Percentiles rank a stretch among this genome's conserved stretches.
Conservation (phyloP, 2,329 filamentous ascomycete genomes). For the Sporothrix euskadiensis region DNA sequence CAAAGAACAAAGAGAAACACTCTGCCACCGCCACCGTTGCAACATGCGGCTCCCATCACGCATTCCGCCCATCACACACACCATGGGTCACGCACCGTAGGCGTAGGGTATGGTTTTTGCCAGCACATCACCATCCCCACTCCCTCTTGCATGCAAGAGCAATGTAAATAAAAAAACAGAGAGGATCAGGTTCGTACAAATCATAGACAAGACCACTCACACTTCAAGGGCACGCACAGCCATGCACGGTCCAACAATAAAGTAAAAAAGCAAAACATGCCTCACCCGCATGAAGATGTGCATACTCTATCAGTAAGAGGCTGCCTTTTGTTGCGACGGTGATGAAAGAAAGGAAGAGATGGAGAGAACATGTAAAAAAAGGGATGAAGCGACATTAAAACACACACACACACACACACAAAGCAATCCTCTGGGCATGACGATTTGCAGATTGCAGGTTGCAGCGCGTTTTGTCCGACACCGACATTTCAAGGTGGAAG, state of each 20-base stretch:
- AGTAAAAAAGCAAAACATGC: neutral
- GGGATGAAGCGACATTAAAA: neutral
- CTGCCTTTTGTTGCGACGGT: neutral
- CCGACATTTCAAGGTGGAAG: neutral
- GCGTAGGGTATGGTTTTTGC: neutral
- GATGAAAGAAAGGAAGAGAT: neutral
- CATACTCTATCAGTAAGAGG: neutral
- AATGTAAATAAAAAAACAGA: neutral
- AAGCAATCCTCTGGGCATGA: neutral
- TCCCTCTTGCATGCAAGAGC: neutral
- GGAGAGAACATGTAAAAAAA: neutral
- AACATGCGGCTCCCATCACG: slow-evolving; percentile 16
- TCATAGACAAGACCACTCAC: slow-evolving; percentile 9
- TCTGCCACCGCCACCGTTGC: slow-evolving; percentile 1
- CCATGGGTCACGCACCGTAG: too few relatives aligned
- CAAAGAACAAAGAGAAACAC: neutral
- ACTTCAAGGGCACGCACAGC: neutral
- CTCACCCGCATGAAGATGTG: slow-evolving; percentile 1
- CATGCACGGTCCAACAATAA: neutral
- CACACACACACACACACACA: neutral
- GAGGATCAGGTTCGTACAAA: neutral
- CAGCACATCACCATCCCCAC: slow-evolving; percentile 15
- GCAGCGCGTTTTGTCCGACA: neutral
- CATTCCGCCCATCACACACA: neutral
- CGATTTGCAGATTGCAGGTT: neutral